These are phyloP conservation scores for Prunus dulcis DNA, from an alignment of 306 rosid species.

Conservation along the genomic window DNA sequence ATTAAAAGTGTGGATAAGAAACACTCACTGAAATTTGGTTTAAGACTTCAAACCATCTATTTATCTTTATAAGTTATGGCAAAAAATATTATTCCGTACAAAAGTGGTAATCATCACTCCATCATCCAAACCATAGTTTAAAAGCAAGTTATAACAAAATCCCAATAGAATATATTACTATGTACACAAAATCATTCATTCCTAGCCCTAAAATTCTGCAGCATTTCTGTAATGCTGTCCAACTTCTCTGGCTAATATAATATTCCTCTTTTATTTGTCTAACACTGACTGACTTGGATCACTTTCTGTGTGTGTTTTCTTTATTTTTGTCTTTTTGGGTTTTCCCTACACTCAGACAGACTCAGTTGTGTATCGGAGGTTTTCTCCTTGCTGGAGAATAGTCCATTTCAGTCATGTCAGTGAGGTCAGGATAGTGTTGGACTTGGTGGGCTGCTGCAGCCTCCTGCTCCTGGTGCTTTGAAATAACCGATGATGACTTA, in stretches of 20 bases:
- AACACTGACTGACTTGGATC: background rate
- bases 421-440: constrained; percentile 38
- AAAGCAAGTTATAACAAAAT: constrained; percentile 11
- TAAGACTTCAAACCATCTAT: too few species aligned
- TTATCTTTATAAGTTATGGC: too few species aligned
- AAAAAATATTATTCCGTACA: too few species aligned
- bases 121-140: constrained; percentile 26
- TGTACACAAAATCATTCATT: constrained; percentile 45
- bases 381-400: constrained; percentile 83
- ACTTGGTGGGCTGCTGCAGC: constrained; percentile 1
- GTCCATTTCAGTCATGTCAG: constrained; percentile 80
- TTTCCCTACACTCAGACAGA: background rate
- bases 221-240: constrained; percentile 68
- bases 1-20: too few species aligned
- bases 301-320: background rate
- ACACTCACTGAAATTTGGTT: too few species aligned
- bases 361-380: constrained; percentile 81
- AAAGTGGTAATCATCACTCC: constrained; percentile 22
- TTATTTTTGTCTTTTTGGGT: background rate
- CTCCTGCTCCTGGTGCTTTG: constrained; percentile 16
- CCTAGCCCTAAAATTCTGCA: constrained; percentile 62
- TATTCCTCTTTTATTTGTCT: constrained; percentile 12
- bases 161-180: constrained; percentile 24
- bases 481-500: constrained; percentile 30
- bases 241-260: constrained; percentile 15